Evolutionary conservation across 352 stramenopile species (phyloP).

Genomic region (Pythium phragmiticola): DNA sequence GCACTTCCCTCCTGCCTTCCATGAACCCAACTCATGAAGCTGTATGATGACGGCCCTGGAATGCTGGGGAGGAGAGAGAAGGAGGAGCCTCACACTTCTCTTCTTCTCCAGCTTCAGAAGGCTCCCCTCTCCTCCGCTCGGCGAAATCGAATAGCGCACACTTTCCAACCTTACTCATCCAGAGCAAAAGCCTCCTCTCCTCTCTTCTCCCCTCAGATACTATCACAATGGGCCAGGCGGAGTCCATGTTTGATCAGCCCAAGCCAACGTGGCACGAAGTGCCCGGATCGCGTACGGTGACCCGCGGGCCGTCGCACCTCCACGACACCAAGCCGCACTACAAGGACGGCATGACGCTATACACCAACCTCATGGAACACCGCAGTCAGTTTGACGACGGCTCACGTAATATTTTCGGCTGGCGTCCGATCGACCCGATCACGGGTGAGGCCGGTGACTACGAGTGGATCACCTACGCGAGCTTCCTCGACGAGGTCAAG

Average conservation of each 20-base stretch:
- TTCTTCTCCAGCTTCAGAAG: too few relatives aligned
- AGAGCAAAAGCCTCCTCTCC: too few relatives aligned
- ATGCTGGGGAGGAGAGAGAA: too few relatives aligned
- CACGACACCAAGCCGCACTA: constrained; percentile 35
- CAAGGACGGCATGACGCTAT: constrained; percentile 34
- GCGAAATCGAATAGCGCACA: too few relatives aligned
- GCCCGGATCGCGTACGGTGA: constrained; percentile 14
- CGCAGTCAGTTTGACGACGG: constrained; percentile 44
- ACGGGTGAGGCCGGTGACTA: constrained; percentile 41
- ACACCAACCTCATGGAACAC: constrained; percentile 41
- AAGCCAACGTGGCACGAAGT: constrained; percentile 23
- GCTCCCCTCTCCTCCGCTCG: too few relatives aligned
- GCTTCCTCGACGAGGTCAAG: constrained; percentile 51
- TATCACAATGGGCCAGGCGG: constrained; percentile 22
- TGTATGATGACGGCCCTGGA: too few relatives aligned
- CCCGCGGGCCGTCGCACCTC: constrained; percentile 20
- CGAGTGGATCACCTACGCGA: constrained; percentile 57
- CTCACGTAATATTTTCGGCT: constrained; percentile 54
- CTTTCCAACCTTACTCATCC: too few relatives aligned
- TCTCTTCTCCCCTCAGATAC: too few relatives aligned
- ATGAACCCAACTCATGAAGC: too few relatives aligned
- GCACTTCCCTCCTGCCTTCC: too few relatives aligned
- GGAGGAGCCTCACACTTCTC: too few relatives aligned
- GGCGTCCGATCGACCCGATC: constrained; percentile 37
- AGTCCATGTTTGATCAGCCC: constrained; percentile 21